phyloP scores from a whole-genome alignment of 129 eudicot species.

The Flaveria sonorensis region DNA sequence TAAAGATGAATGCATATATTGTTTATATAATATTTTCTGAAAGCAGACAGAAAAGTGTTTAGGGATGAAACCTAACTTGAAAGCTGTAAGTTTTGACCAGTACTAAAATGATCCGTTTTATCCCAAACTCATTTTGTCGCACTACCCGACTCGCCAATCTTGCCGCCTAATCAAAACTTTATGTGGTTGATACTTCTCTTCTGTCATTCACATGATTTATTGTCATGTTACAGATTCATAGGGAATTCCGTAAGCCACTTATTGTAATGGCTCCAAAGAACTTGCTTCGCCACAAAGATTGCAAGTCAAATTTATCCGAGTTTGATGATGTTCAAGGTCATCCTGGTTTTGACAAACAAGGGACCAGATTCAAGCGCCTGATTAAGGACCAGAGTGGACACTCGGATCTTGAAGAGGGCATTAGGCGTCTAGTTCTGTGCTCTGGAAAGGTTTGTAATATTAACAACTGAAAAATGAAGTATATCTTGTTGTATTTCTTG shows the following conservation, averaged over 20 bases:
- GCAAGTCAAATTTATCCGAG: slow-evolving; percentile 92
- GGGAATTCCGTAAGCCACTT: slow-evolving; percentile 96
- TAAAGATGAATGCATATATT: neutral
- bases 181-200: slow-evolving; percentile 6
- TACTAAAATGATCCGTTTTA: neutral
- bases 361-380: slow-evolving; percentile 91
- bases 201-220: slow-evolving; percentile 9
- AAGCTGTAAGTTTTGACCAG: neutral
- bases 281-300: slow-evolving; percentile 92
- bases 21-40: neutral
- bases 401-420: slow-evolving; percentile 86
- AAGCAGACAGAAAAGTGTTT: neutral
- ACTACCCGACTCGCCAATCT: neutral
- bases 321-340: slow-evolving; percentile 96
- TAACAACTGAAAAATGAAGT: neutral
- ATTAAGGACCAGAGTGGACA: slow-evolving; percentile 89
- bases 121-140: neutral
- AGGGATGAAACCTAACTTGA: slow-evolving; percentile 5
- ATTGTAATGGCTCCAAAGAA: slow-evolving; percentile 95
- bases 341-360: slow-evolving; percentile 95
- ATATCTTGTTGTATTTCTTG: neutral
- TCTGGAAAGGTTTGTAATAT: slow-evolving; percentile 78
- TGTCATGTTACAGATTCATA: slow-evolving; percentile 57
- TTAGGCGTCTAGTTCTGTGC: slow-evolving; percentile 85
- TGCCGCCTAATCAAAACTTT: neutral